Base-by-base conservation (phyloP, 495 filamentous ascomycete species). In the Ascobolus immersus region DNA sequence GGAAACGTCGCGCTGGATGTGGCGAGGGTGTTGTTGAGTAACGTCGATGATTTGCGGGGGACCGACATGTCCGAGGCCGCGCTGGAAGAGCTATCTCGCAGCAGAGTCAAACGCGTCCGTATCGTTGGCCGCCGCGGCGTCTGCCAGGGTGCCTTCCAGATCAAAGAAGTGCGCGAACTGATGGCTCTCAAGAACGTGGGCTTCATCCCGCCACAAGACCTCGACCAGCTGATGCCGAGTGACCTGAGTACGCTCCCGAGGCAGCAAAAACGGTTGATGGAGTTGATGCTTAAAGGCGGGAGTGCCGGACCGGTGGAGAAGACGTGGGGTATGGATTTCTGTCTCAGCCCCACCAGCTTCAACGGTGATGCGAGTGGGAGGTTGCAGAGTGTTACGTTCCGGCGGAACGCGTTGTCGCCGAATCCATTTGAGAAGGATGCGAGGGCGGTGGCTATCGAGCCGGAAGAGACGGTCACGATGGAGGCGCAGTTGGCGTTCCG, bases 1-100 rank as follows among this genome's bases (percentile, higher is more conserved):
- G 86, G 86, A 1, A 96, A 96, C 51, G 86, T 94, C 8, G 86
- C 89, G 1, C 54, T 96, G 14, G 86, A 96, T 52, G 80, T 94
- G 4, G 80, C 84, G 2, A 61, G 86, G 19, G 91, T 90, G 38
- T 58, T 96, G 6, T 55, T 96, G 12, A 67, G 69, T 18, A 61
- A 69, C 31, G 59, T 84, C 4, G 64, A 82, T 43, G 53, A 58
- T 12, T 57, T 96, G 19, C 57, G 68, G 5, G 72, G 71, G 32
- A 91, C 86, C 0, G 86, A 96, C 47, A 92, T 94, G 26, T 67
- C 79, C 1, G 74, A 75, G 30, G 60, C 78, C 42, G 82, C 86
- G 3, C 50, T 94, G 19, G 73, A 78, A 26, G 60, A 64, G 2
- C 49, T 96, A 34, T 53, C 63, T 7, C 67, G 61, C 40, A 93